A percentile compares a stretch with the other conserved stretches of the same genome.
These are phyloP conservation scores for Plasmodium ovale DNA, from an alignment of 169 alveolate species.

Conservation along the genomic window DNA sequence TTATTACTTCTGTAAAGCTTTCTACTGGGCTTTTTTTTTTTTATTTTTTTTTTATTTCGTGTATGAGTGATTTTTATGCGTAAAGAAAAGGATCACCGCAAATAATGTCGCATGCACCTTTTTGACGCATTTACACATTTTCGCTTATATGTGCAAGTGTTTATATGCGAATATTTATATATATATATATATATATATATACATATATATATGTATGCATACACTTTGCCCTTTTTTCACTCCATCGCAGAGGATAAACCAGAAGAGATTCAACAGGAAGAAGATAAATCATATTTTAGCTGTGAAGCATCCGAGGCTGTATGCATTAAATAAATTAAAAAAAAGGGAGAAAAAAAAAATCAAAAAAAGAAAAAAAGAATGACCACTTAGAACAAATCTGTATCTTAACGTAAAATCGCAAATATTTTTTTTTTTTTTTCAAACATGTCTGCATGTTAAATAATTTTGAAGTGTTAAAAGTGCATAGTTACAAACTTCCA, in stretches of 20 bases:
- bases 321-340: slow-evolving; percentile 22
- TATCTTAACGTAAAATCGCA: background rate
- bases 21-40: too few relatives aligned
- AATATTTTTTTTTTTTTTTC: background rate
- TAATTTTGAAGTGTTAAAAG: too few relatives aligned
- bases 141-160: background rate
- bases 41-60: background rate
- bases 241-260: slow-evolving; percentile 31
- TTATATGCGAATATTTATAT: background rate
- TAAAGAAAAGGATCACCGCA: background rate
- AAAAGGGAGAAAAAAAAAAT: slow-evolving; percentile 52
- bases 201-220: background rate
- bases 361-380: slow-evolving; percentile 25
- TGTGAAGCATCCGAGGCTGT: slow-evolving; percentile 41
- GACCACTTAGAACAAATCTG: slow-evolving; percentile 24
- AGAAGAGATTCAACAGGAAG: slow-evolving; percentile 50
- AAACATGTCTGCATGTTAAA: too few relatives aligned
- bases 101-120: too few relatives aligned
- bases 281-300: slow-evolving; percentile 48
- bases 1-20: too few relatives aligned
- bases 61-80: background rate
- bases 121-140: background rate
- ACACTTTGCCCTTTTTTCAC: slow-evolving; percentile 1
- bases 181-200: background rate
- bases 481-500: too few relatives aligned